Percentiles rank a stretch among this genome's conserved stretches.
phyloP scores from a whole-genome alignment of 768 basidiomycete species.

The Pulveroboletus sp. region DNA sequence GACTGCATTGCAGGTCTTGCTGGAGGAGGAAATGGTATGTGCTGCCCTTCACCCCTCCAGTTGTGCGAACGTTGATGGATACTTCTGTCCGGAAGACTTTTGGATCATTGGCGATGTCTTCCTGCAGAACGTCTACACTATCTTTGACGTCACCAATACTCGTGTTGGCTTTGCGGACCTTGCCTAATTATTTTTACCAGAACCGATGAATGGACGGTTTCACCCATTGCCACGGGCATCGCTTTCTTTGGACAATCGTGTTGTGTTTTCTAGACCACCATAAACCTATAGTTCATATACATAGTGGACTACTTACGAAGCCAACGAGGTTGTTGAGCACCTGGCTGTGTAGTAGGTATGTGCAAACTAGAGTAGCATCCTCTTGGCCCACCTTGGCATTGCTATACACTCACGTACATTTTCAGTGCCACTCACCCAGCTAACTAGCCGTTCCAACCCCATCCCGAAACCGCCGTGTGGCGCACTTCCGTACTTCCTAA shows the following conservation, averaged over 20 bases:
- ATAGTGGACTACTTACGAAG: neutral
- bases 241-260: constrained; percentile 2
- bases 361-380: constrained; percentile 54
- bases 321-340: neutral
- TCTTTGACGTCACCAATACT: constrained; percentile 30
- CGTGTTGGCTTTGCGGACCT: constrained; percentile 41
- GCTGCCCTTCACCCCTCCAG: neutral
- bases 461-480: constrained; percentile 96
- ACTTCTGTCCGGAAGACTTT: constrained; percentile 13
- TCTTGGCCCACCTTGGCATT: constrained; percentile 85
- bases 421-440: constrained; percentile 80
- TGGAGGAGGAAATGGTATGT: constrained; percentile 23
- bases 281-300: neutral
- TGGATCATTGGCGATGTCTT: constrained; percentile 36
- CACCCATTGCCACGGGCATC: neutral
- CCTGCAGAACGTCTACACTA: constrained; percentile 29
- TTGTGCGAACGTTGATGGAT: neutral
- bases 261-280: neutral
- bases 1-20: constrained; percentile 38
- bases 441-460: constrained; percentile 88
- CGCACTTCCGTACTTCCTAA: constrained; percentile 79
- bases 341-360: neutral
- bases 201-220: neutral
- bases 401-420: constrained; percentile 93
- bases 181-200: constrained; percentile 5